Conservation (phyloP, 2,329 filamentous ascomycete species). For the Clarireedia paspali region DNA sequence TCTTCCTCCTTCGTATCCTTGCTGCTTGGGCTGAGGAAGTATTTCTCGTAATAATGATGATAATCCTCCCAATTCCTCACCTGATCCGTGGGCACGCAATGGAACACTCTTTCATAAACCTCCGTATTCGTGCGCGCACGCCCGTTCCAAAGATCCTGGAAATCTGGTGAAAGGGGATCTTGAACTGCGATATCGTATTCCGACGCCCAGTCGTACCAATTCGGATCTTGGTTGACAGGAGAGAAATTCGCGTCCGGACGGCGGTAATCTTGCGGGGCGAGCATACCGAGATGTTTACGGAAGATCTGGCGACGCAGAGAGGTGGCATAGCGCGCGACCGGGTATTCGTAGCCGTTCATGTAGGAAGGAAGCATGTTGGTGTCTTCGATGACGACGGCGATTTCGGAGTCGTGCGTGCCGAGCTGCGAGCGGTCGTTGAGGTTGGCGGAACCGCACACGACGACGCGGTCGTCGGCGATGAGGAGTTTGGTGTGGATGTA, state of each 20-base stretch:
- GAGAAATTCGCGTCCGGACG: constrained; percentile 66
- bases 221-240: constrained; percentile 61
- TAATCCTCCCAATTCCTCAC: constrained; percentile 68
- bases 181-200: constrained; percentile 59
- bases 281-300: constrained; percentile 82
- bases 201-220: constrained; percentile 67
- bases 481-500: constrained; percentile 62
- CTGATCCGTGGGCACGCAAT: constrained; percentile 62
- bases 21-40: constrained; percentile 53
- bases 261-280: constrained; percentile 66
- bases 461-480: constrained; percentile 74
- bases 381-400: constrained; percentile 84
- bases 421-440: constrained; percentile 64
- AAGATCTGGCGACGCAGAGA: constrained; percentile 79
- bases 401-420: constrained; percentile 78
- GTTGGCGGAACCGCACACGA: constrained; percentile 68
- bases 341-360: constrained; percentile 68
- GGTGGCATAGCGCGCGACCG: constrained; percentile 67
- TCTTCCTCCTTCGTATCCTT: constrained; percentile 32
- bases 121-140: constrained; percentile 74
- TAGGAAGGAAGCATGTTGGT: constrained; percentile 57
- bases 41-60: constrained; percentile 58
- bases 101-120: constrained; percentile 74
- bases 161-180: constrained; percentile 63
- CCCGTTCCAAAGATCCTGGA: constrained; percentile 63